Conservation (phyloP, 768 basidiomycete genomes). For the Pholiota molesta region DNA sequence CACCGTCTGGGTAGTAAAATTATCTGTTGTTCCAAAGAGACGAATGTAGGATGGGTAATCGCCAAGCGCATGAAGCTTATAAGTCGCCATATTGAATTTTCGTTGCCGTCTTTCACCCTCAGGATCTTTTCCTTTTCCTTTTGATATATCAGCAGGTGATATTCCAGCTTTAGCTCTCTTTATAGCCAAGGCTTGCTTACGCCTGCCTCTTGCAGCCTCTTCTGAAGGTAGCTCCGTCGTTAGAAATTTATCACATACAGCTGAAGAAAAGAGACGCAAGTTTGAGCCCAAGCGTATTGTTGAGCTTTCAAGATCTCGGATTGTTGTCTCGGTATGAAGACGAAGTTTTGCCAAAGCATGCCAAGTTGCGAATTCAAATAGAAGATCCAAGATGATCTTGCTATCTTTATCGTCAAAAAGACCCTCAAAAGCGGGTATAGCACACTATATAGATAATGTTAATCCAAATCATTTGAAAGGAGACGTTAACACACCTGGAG, state of each 20-base stretch:
- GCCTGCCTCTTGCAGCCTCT: slow-evolving; percentile 20
- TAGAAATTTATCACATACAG: slow-evolving; percentile 20
- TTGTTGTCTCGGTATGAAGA: slow-evolving; percentile 37
- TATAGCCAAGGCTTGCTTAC: slow-evolving; percentile 11
- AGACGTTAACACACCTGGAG: slow-evolving; percentile 41
- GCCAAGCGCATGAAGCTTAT: too few relatives aligned
- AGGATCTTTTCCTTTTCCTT: too few relatives aligned
- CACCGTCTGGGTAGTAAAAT: too few relatives aligned
- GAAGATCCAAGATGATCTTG: slow-evolving; percentile 24
- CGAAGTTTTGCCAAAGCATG: slow-evolving; percentile 37
- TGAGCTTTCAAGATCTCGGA: slow-evolving; percentile 25
- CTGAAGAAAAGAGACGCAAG: slow-evolving; percentile 25
- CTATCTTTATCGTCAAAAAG: slow-evolving; percentile 34
- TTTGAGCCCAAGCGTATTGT: slow-evolving; percentile 28
- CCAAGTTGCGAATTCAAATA: slow-evolving; percentile 36
- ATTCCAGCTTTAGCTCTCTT: too few relatives aligned
- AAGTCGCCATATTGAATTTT: too few relatives aligned
- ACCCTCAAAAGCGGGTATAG: slow-evolving; percentile 38
- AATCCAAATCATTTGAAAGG: too few relatives aligned
- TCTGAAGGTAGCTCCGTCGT: slow-evolving; percentile 27
- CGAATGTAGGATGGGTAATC: too few relatives aligned
- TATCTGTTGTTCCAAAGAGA: too few relatives aligned
- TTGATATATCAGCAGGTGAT: too few relatives aligned
- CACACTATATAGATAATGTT: slow-evolving; percentile 27
- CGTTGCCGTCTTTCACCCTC: too few relatives aligned